Base-by-base conservation (phyloP, 768 basidiomycete genomes). In the Kwoniella sp. region DNA sequence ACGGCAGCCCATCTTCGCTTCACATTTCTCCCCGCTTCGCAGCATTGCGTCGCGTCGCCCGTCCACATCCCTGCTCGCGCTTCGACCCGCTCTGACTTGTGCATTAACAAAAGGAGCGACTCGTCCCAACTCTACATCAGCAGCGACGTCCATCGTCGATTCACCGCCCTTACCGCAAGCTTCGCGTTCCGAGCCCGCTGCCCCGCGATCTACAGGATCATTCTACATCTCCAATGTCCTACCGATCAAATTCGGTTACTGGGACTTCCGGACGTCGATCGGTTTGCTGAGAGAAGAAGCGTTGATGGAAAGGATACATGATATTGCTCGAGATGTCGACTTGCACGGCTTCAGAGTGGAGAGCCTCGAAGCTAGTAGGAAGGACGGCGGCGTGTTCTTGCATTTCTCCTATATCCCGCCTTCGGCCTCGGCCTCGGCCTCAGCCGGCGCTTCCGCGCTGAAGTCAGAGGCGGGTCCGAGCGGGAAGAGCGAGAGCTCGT, bases 221-320 rank as follows among this genome's bases (percentile, higher is more conserved):
- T 78, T 81, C 65, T 81, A 77, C 69, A 79, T 81, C 58, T 78
- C 76, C 29, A 79, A 81, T 64, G 79, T 81, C 41, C 67, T 79
- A 22, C 79, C 79, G 9, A 64, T 79, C 54, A 63, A 64, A 28
- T 52, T 81, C 0, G 71, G 63, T 23, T 62, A 63, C 2, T 78
- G 73, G 68, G 79, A 81, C 67, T 63, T 69, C 15, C 65, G 79
- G 45, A 73, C 77, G 12, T 48, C 68, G 4, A 58, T 66, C 47
- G 74, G 75, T 12, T 37, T 67, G 2, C 1, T 75, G 13, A 52
- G 76, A 25, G 76, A 81, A 61, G 78, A 79, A 45, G 30, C 63
- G 3, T 34, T 79, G 55, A 59, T 81, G 60, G 79, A 79, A 57
- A 58, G 68, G 47, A 65, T 81, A 22, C 71, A 79, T 37, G 73